Conservation (phyloP, 2,329 filamentous ascomycete species). For the Aspergillus ruber region DNA sequence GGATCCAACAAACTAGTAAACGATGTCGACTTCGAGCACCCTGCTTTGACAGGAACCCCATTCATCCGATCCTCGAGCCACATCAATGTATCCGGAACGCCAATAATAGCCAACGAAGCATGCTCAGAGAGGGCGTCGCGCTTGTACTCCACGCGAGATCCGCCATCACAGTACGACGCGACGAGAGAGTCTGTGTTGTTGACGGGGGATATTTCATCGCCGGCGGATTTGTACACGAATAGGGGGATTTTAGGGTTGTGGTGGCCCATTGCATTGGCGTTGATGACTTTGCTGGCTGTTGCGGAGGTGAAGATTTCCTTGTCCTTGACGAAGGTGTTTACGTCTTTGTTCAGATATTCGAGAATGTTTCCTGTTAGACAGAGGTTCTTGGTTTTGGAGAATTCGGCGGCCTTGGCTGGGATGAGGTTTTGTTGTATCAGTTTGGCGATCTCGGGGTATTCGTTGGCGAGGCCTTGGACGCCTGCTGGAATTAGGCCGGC, state of each 20-base stretch:
- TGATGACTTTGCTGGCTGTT: constrained; percentile 9
- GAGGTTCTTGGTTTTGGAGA: constrained; percentile 13
- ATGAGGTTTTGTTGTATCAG: constrained; percentile 12
- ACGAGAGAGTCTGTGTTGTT: constrained; percentile 41
- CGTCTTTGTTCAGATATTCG: constrained; percentile 14
- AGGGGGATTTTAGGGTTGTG: constrained; percentile 43
- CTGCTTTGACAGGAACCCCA: constrained; percentile 4
- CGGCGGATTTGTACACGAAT: constrained; percentile 46
- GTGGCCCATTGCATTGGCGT: constrained; percentile 27
- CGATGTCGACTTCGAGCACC: constrained; percentile 10
- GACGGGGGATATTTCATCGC: constrained; percentile 42
- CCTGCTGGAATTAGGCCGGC: constrained; percentile 32
- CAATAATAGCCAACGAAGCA: constrained; percentile 27
- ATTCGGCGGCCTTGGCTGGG: constrained; percentile 12
- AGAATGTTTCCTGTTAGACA: constrained; percentile 16
- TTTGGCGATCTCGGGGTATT: constrained; percentile 16
- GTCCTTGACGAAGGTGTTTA: constrained; percentile 16
- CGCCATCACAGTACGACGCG: constrained; percentile 34
- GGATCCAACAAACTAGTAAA: constrained; percentile 12
- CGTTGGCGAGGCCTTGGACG: constrained; percentile 20
- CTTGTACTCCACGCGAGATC: constrained; percentile 40
- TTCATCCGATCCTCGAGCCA: constrained; percentile 22
- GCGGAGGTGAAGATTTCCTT: constrained; percentile 11
- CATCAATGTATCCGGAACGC: constrained; percentile 25
- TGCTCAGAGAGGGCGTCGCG: constrained; percentile 42